Conservation (phyloP, 2,329 filamentous ascomycete genomes). For the Venturia oleaginea region DNA sequence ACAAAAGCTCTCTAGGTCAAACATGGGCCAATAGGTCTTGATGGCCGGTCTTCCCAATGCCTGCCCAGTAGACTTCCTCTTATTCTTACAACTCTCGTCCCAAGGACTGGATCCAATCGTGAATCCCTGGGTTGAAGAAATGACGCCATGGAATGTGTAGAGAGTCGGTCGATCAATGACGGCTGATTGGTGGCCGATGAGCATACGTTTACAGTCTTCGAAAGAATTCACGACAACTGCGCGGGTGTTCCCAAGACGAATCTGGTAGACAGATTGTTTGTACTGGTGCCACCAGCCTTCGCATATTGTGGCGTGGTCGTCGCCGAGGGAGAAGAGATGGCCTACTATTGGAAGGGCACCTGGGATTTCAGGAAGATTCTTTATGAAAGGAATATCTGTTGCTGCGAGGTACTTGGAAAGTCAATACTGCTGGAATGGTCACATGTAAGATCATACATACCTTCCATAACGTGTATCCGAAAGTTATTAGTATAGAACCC, state of each 20-base stretch:
- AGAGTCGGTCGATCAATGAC: conserved; percentile 42
- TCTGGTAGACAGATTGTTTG: conserved; percentile 40
- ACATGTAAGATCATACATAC: neutral
- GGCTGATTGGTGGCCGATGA: conserved; percentile 41
- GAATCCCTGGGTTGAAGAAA: conserved; percentile 44
- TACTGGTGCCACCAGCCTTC: conserved; percentile 43
- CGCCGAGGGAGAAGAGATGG: conserved; percentile 42
- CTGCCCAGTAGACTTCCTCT: conserved; percentile 42
- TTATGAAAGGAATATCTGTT: conserved; percentile 43
- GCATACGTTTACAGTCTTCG: conserved; percentile 42
- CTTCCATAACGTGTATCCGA: neutral
- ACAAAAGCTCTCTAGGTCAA: conserved; percentile 44
- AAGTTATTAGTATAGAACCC: neutral
- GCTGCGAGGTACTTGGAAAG: conserved; percentile 16
- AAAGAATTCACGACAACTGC: conserved; percentile 47
- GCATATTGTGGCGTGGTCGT: conserved; percentile 45
- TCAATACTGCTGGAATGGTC: neutral
- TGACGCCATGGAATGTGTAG: conserved; percentile 46
- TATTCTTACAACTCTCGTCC: conserved; percentile 46
- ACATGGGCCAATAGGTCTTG: conserved; percentile 43
- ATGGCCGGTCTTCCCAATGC: conserved; percentile 39
- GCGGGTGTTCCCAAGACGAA: conserved; percentile 45
- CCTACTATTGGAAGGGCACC: conserved; percentile 42
- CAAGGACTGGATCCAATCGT: conserved; percentile 47
- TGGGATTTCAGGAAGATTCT: conserved; percentile 41